These are phyloP conservation scores for Colletotrichum sp. DNA, from an alignment of 2,329 filamentous ascomycete species.

Conservation along the genomic window DNA sequence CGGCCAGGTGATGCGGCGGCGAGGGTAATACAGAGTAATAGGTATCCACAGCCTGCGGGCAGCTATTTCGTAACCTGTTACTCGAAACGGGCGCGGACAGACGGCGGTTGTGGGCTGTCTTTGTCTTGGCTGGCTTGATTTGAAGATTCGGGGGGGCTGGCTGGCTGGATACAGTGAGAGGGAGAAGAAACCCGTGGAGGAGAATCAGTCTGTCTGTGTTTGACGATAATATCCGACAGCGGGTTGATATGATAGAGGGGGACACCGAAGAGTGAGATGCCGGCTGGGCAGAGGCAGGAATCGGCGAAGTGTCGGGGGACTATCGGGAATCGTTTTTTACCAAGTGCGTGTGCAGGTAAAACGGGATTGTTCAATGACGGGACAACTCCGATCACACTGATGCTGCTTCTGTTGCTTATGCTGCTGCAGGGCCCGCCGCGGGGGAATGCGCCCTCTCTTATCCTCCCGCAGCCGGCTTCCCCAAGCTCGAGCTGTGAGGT, in stretches of 20 bases:
- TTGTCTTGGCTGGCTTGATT: neutral
- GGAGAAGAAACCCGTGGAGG: neutral
- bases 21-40: neutral
- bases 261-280: neutral
- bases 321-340: neutral
- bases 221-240: neutral
- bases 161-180: neutral
- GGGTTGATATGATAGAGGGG: neutral
- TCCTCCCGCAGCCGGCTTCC: neutral
- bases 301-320: slow-evolving; percentile 10
- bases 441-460: slow-evolving; percentile 15
- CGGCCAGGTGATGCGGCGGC: neutral
- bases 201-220: neutral
- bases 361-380: neutral
- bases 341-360: neutral
- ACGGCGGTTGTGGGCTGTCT: neutral
- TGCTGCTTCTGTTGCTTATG: too few species aligned
- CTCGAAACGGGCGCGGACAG: slow-evolving; percentile 1
- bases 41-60: slow-evolving; percentile 8
- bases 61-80: slow-evolving; percentile 14
- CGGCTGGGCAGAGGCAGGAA: neutral
- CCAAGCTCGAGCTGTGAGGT: slow-evolving; percentile 6
- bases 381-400: neutral
- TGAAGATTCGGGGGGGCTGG: neutral
- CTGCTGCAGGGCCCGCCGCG: neutral